These are phyloP conservation scores for Haematococcus sp. DNA, from an alignment of 139 green algal genomes.

Conservation along the genomic window DNA sequence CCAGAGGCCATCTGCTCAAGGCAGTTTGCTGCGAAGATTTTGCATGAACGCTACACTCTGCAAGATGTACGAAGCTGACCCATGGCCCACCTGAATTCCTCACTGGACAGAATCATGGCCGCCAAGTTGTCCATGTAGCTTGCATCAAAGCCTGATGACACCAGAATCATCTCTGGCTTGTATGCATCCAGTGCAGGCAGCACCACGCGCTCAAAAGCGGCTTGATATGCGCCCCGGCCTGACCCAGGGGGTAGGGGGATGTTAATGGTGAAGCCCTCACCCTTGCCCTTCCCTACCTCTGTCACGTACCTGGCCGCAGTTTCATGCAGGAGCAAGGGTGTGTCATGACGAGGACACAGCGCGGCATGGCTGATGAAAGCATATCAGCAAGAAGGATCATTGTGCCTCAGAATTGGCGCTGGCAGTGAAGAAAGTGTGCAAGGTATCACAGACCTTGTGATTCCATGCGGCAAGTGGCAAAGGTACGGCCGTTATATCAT, in stretches of 20 bases:
- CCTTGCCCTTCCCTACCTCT: constrained; percentile 55
- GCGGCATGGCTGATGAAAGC: too few species aligned
- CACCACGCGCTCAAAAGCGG: constrained; percentile 43
- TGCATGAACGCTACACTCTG: too few species aligned
- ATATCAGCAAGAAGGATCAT: too few species aligned
- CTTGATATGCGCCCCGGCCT: constrained; percentile 50
- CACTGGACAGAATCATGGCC: constrained; percentile 40
- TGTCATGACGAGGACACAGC: too few species aligned
- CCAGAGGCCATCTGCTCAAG: neutral
- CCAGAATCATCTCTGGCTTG: constrained; percentile 61
- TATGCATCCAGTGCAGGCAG: constrained; percentile 64
- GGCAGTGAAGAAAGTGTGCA: too few species aligned
- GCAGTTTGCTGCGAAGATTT: too few species aligned
- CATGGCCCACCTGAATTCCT: constrained; percentile 50
- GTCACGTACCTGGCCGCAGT: constrained; percentile 33
- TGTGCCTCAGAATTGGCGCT: too few species aligned
- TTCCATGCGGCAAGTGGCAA: too few species aligned
- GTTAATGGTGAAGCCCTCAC: constrained; percentile 68
- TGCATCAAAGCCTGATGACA: constrained; percentile 53
- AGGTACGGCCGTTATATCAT: too few species aligned
- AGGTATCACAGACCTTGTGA: too few species aligned
- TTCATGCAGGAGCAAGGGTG: neutral
- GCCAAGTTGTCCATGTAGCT: constrained; percentile 55
- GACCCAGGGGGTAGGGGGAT: constrained; percentile 56
- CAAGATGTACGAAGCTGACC: too few species aligned